Conservation (phyloP, 441 rosid genomes). For the Brassica balearica region DNA sequence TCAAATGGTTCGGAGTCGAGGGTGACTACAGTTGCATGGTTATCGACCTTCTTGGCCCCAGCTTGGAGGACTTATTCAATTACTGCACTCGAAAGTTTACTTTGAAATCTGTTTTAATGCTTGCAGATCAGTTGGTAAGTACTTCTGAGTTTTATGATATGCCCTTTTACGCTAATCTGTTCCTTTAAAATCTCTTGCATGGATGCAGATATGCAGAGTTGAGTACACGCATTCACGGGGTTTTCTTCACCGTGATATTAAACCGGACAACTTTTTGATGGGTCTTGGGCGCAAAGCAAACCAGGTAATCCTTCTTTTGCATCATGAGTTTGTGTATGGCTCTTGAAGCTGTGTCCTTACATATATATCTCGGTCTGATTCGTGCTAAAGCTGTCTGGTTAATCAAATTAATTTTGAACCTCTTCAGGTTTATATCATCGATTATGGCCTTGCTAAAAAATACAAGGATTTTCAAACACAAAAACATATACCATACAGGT, state of each 20-base stretch:
- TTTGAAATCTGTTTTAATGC: constrained; percentile 72
- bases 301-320: constrained; percentile 52
- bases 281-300: constrained; percentile 79
- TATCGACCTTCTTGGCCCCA: constrained; percentile 81
- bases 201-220: constrained; percentile 66
- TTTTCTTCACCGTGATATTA: constrained; percentile 63
- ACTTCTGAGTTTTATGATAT: neutral
- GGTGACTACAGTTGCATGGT: constrained; percentile 74
- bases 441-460: constrained; percentile 71
- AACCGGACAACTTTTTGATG: constrained; percentile 64
- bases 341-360: neutral
- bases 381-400: constrained; percentile 9
- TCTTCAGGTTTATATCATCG: constrained; percentile 65
- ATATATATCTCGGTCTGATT: neutral
- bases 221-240: constrained; percentile 80
- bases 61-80: constrained; percentile 75
- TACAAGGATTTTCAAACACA: constrained; percentile 67
- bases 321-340: constrained; percentile 8
- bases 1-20: constrained; percentile 80
- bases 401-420: neutral
- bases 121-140: constrained; percentile 72
- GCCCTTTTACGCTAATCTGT: neutral
- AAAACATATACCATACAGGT: constrained; percentile 72
- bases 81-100: constrained; percentile 70
- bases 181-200: neutral